Evolutionary conservation across 345 rosid genomes (phyloP).

Genomic region (Eucalyptus tenuipes): DNA sequence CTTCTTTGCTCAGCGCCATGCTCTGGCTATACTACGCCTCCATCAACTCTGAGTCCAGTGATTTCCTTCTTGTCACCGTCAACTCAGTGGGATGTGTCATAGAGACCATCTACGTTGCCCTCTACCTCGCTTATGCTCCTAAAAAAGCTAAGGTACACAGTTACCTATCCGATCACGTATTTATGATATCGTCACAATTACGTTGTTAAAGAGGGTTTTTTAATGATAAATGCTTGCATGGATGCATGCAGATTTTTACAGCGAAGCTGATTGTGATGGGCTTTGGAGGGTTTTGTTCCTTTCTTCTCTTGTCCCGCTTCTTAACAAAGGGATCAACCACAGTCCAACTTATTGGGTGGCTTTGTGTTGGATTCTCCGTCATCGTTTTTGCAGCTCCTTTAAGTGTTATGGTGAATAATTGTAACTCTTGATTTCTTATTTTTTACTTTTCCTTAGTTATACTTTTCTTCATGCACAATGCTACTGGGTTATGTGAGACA

Average conservation of each 20-base stretch:
- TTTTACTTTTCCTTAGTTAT: not conserved
- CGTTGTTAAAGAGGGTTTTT: not conserved
- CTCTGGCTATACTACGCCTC: conserved; percentile 60
- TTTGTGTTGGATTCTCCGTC: not conserved
- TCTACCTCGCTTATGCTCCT: conserved; percentile 59
- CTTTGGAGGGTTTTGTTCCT: no score
- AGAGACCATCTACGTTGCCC: conserved; percentile 49
- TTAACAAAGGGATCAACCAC: no score
- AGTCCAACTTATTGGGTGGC: no score
- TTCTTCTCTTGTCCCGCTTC: no score
- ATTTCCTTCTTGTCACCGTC: conserved; percentile 68
- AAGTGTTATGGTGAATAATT: conserved; percentile 20
- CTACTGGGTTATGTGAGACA: not conserved
- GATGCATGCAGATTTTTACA: conserved; percentile 37
- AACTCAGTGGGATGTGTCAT: conserved; percentile 70
- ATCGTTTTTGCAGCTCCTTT: conserved; percentile 29
- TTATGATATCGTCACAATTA: not conserved
- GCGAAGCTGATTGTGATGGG: conserved; percentile 27
- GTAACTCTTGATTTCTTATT: not conserved
- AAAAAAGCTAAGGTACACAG: conserved; percentile 31
- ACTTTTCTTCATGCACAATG: not conserved
- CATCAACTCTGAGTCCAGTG: conserved; percentile 21
- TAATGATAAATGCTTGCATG: not conserved
- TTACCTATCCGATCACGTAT: not conserved
- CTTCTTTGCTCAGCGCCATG: conserved; percentile 32